A percentile compares a stretch with the other conserved stretches of the same genome.
These are phyloP conservation scores for Smithsoniella earleae DNA, from an alignment of 163 green algal species.

Conservation along the genomic window DNA sequence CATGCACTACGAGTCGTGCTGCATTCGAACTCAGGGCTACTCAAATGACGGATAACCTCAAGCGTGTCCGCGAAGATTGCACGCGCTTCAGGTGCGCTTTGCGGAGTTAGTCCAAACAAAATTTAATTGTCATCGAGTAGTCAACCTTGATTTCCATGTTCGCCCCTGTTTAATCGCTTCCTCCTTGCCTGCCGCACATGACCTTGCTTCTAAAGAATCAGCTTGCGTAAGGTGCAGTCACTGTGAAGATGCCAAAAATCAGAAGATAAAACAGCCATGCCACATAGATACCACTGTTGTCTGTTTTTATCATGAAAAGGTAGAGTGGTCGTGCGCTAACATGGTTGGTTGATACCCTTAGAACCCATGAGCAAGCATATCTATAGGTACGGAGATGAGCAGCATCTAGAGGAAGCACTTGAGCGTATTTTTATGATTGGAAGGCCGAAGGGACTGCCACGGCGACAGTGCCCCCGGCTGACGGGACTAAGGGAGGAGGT, in stretches of 20 bases:
- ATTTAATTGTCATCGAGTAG: constrained; percentile 7
- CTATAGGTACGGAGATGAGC: constrained; percentile 95
- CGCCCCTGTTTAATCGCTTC: too few relatives aligned
- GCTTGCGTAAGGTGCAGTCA: too few relatives aligned
- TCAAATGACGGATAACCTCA: constrained; percentile 92
- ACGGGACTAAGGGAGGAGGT: constrained; percentile 65
- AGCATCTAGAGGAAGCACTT: constrained; percentile 94
- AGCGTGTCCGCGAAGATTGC: constrained; percentile 83
- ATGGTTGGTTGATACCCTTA: too few relatives aligned
- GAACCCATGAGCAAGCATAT: too few relatives aligned
- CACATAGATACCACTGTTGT: too few relatives aligned
- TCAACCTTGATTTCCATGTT: too few relatives aligned
- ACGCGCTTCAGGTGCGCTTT: constrained; percentile 89
- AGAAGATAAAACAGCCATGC: too few relatives aligned
- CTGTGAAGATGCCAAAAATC: too few relatives aligned
- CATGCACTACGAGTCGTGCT: constrained; percentile 67
- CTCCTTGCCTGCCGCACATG: too few relatives aligned
- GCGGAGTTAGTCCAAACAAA: constrained; percentile 37
- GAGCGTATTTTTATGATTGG: constrained; percentile 84
- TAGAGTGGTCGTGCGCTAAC: too few relatives aligned
- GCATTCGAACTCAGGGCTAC: constrained; percentile 63
- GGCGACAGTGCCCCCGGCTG: constrained; percentile 64
- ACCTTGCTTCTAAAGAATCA: too few relatives aligned
- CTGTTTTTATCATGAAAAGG: too few relatives aligned
- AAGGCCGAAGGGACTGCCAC: constrained; percentile 49